A percentile compares a stretch with the other conserved stretches of the same genome.
Evolutionary conservation across 176 grass and related monocot genomes (phyloP).

Genomic region (Typha latifolia): DNA sequence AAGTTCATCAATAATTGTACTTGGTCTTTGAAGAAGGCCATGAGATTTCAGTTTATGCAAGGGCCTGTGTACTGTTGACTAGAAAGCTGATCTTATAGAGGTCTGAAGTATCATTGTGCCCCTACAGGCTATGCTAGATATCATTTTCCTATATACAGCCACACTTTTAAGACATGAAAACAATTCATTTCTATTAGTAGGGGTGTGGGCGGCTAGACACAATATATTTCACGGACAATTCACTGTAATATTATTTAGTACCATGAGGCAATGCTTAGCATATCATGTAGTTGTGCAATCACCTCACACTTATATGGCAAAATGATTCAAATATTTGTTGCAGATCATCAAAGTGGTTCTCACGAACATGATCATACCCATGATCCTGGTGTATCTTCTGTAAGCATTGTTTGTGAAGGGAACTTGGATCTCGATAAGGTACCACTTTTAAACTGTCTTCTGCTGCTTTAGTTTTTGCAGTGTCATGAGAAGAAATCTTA

Average conservation of each 20-base stretch:
- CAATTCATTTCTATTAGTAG: no score
- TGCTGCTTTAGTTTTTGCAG: conserved; percentile 22
- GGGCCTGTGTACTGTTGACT: no score
- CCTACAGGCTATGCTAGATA: no score
- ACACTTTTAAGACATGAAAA: no score
- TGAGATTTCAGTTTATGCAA: no score
- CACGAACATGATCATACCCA: conserved; percentile 85
- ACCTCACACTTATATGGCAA: background rate
- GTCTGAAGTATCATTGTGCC: no score
- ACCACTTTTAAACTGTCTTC: conserved; percentile 14
- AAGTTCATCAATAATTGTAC: no score
- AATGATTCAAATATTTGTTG: conserved; percentile 18
- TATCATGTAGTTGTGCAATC: background rate
- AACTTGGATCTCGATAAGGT: conserved; percentile 95
- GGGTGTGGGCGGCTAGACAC: no score
- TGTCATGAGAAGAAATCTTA: conserved; percentile 6
- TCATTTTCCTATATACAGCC: no score
- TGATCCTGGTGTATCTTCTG: conserved; percentile 93
- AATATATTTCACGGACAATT: background rate
- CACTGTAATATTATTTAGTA: background rate
- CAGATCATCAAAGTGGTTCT: conserved; percentile 59
- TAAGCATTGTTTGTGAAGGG: conserved; percentile 97
- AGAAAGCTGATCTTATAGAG: no score
- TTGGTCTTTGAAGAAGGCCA: no score
- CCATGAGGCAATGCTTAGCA: background rate